Evolutionary conservation across 2,329 filamentous ascomycete genomes (phyloP), one percentile per base, ranked within the genome.

Genomic region (Laburnicola sp.): DNA sequence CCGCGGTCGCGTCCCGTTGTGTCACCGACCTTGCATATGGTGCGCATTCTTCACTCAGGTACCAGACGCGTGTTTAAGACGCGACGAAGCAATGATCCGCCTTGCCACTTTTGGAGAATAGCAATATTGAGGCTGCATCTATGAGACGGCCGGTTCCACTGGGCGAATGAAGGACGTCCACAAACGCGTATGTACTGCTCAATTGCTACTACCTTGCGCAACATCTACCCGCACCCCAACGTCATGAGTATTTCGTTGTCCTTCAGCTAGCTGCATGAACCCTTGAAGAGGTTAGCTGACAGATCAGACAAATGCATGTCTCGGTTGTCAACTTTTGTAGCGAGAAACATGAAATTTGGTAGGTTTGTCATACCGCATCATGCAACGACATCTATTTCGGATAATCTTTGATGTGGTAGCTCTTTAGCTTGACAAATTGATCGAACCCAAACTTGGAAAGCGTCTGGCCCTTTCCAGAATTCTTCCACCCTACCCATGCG

Each of bases 401-500:
- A 66, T 85, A 84, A 49, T 95, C 85, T 78, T 97, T 97, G 71
- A 97, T 72, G 74, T 97, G 93, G 74, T 88, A 95, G 79, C 89
- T 96, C 86, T 97, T 97, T 65, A 96, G 81, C 81, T 94, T 96
- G 69, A 95, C 87, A 70, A 97, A 97, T 70, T 96, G 90, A 64
- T 97, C 93, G 69, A 95, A 97, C 8, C 93, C 93, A 67, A 92
- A 96, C 63, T 79, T 86, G 76, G 91, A 94, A 64, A 97, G 76
- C 7, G 92, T 97, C 63, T 92, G 87, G 22, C 93, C 93, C 74
- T 89, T 92, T 58, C 93, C 93, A 54, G 91, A 96, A 72, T 96
- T 91, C 79, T 97, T 97, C 91, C 91, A 97, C 8, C 93, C 93
- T 2, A 92, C 94, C 91, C 91, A 96, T n/a, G 91, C 91, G 60